Conservation (phyloP, 768 basidiomycete species). For the Cytidiella melzeri region DNA sequence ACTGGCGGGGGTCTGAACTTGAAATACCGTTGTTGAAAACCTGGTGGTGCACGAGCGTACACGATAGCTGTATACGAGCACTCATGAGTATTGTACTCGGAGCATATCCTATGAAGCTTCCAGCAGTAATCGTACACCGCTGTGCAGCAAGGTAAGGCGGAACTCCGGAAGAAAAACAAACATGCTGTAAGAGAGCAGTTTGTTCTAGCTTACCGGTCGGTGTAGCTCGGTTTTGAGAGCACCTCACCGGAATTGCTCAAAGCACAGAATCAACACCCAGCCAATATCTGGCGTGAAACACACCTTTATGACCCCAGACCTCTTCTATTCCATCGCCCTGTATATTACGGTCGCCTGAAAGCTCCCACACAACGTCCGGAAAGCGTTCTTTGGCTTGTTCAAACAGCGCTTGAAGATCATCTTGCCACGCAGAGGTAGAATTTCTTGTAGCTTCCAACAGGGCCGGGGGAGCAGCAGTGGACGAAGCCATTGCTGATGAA, state of each 20-base stretch:
- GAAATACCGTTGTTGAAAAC: conserved; percentile 88
- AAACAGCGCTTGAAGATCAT: conserved; percentile 74
- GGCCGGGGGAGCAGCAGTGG: conserved; percentile 36
- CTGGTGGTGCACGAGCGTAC: conserved; percentile 89
- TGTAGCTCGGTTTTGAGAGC: no score
- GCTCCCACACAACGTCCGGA: conserved; percentile 95
- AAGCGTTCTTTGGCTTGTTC: conserved; percentile 84
- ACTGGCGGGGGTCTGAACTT: conserved; percentile 59
- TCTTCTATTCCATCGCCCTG: conserved; percentile 37
- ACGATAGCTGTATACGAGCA: conserved; percentile 94
- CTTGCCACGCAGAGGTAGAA: conserved; percentile 73
- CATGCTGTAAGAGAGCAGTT: no score
- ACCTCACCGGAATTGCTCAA: no score
- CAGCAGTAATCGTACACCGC: no score
- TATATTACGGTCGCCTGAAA: conserved; percentile 43
- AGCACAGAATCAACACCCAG: no score
- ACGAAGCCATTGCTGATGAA: conserved; percentile 15
- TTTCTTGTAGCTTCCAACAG: conserved; percentile 59
- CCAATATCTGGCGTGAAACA: conserved; percentile 16
- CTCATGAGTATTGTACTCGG: no score
- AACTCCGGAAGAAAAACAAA: no score
- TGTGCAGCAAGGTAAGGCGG: no score
- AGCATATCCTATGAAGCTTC: no score
- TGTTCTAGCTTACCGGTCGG: no score
- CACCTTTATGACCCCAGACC: conserved; percentile 96